These are phyloP conservation scores for Marchantia polymorpha DNA, from an alignment of 225 moss, liverwort and hornwort species.

Conservation along the genomic window DNA sequence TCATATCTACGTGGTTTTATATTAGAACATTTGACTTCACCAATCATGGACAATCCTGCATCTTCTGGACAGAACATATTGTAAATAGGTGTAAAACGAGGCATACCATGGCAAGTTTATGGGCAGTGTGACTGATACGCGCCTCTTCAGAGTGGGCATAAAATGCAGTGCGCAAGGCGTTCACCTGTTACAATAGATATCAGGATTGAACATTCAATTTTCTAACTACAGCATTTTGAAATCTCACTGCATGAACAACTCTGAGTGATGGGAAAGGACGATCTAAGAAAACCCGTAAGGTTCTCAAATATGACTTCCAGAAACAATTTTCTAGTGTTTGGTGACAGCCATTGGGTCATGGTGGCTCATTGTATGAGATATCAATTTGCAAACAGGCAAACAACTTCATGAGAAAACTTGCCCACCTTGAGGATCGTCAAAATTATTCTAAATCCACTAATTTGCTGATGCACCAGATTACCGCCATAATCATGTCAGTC, in stretches of 20 bases:
- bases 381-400: not conserved
- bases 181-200: constrained; percentile 50
- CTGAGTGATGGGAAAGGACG: too few relatives aligned
- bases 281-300: too few relatives aligned
- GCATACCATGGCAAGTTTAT: constrained; percentile 97
- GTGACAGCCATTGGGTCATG: too few relatives aligned
- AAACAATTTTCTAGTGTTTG: too few relatives aligned
- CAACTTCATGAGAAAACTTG: not conserved
- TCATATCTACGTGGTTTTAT: too few relatives aligned
- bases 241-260: too few relatives aligned
- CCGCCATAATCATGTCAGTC: not conserved
- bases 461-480: not conserved
- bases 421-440: not conserved
- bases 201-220: not conserved
- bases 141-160: constrained; percentile 84
- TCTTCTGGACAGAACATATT: not conserved
- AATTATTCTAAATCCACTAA: not conserved
- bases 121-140: constrained; percentile 83
- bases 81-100: not conserved
- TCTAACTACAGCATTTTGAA: not conserved
- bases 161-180: constrained; percentile 80
- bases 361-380: too few relatives aligned
- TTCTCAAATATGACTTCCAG: too few relatives aligned
- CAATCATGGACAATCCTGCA: not conserved
- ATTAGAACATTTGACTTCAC: too few relatives aligned